Base-by-base conservation (phyloP, 305 asterid species). In the Euphrasia arctica region DNA sequence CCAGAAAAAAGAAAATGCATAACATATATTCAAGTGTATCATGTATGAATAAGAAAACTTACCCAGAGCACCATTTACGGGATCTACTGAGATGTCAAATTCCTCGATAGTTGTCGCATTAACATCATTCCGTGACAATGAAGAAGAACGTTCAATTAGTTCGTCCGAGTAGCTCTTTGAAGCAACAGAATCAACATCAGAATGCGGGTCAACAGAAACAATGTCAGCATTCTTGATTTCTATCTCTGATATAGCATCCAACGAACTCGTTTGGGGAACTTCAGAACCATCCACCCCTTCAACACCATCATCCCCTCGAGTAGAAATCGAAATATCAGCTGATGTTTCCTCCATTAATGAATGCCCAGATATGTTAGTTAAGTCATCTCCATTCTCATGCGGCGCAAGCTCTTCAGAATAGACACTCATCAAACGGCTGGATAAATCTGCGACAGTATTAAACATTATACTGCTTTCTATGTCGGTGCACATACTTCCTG, bases 231-330 rank as follows among this genome's bases (percentile, higher is more conserved):
- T 77, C 74, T 81, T 88, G 54, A 76, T 72, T 76, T 81, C 97
- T 66, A 75, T 60, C 67, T 84, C 95, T 13, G 95, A 79, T 75
- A 79, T 70, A 43, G 79, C 79, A 78, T 78, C 83, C 79, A 84
- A 79, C 31, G 79, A 71, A 71, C 74, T 72, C 62, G 51, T 75
- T 68, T 77, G 68, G 31, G 71, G 78, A 79, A 67, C 79, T 63
- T 82, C 84, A 12, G 70, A 72, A 67, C 47, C 75, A 77, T 81
- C 89, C 68, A 69, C 76, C 58, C 72, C 64, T 12, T 80, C 82
- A 56, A 22, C 57, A 69, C 76, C 84, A 72, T 64, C 60, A 72
- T 78, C 92, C 82, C 63, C 78, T 62, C 36, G 72, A 65, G 75
- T 63, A 68, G 69, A 58, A 75, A 78, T 34, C 41, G 41, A 34